Evolutionary conservation across 768 basidiomycete genomes (phyloP).

Genomic region (Boletellus sp.): DNA sequence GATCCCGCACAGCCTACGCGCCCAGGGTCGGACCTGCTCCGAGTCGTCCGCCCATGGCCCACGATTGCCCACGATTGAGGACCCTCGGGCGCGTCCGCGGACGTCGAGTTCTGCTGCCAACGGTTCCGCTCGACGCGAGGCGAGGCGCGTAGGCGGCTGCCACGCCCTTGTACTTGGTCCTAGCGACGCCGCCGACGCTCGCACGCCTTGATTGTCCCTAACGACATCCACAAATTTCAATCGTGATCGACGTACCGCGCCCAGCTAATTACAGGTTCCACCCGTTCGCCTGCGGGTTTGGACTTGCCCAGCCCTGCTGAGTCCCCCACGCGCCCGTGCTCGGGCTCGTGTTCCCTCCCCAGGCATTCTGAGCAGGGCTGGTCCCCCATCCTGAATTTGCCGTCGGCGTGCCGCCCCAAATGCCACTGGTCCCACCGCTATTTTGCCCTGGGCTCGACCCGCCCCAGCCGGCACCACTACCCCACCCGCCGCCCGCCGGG

Average conservation of each 20-base stretch:
- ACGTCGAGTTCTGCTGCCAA: too few relatives aligned
- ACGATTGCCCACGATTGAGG: too few relatives aligned
- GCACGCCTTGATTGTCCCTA: not conserved
- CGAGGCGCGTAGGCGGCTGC: too few relatives aligned
- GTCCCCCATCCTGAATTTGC: conserved; percentile 30
- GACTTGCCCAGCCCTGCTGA: conserved; percentile 48
- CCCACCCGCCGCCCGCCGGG: conserved; percentile 32
- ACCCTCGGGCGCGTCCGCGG: too few relatives aligned
- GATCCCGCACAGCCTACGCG: not conserved
- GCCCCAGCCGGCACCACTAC: conserved; percentile 15
- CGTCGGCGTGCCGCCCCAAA: conserved; percentile 26
- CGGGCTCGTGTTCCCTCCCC: conserved; percentile 38
- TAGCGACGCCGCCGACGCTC: not conserved
- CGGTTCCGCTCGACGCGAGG: too few relatives aligned
- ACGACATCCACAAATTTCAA: not conserved
- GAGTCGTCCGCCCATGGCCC: too few relatives aligned
- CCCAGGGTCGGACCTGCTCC: too few relatives aligned
- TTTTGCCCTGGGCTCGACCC: conserved; percentile 27
- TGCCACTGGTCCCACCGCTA: conserved; percentile 14
- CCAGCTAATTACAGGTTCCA: conserved; percentile 40
- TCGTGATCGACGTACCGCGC: too few relatives aligned
- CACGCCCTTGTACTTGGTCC: not conserved
- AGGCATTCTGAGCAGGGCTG: conserved; percentile 32
- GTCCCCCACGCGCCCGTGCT: conserved; percentile 26
- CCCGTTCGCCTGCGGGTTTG: conserved; percentile 47